A percentile compares a stretch with the other conserved stretches of the same genome.
Evolutionary conservation across 2,329 filamentous ascomycete species (phyloP).

Genomic region (Rhexocercosporidium sp.): DNA sequence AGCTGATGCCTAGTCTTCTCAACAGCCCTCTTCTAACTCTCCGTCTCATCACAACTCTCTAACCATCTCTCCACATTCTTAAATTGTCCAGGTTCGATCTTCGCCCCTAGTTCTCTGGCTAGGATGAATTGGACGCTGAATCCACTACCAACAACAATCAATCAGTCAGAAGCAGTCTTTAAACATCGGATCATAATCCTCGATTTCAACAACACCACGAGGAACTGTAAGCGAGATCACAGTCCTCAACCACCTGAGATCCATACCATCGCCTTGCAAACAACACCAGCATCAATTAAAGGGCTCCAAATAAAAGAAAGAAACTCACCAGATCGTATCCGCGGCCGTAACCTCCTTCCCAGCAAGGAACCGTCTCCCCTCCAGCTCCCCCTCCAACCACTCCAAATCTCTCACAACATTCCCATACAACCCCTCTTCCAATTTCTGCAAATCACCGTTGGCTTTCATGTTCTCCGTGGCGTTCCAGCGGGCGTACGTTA

Average conservation of each 20-base stretch:
- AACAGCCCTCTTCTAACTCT: conserved; percentile 25
- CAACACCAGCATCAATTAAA: background rate
- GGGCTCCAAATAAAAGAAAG: background rate
- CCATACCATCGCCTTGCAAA: background rate
- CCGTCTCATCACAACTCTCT: conserved; percentile 20
- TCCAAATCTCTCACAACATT: conserved; percentile 52
- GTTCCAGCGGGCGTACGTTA: conserved; percentile 51
- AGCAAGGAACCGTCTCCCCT: conserved; percentile 46
- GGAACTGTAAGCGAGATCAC: background rate
- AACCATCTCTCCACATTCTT: conserved; percentile 23
- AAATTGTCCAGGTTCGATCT: conserved; percentile 12
- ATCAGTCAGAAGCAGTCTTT: background rate
- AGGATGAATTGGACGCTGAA: conserved; percentile 26
- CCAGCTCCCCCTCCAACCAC: conserved; percentile 50
- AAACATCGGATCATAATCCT: background rate
- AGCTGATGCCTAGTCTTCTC: conserved; percentile 28
- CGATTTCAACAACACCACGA: background rate
- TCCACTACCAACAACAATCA: background rate
- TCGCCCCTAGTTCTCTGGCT: conserved; percentile 14
- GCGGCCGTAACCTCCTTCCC: background rate
- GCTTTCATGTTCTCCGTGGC: conserved; percentile 40
- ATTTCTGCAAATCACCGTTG: conserved; percentile 37
- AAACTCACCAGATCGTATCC: conserved; percentile 14
- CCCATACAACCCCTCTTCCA: conserved; percentile 46
- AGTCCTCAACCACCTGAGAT: background rate